phyloP scores from a whole-genome alignment of 208 protist genomes.

The Giardia muris region DNA sequence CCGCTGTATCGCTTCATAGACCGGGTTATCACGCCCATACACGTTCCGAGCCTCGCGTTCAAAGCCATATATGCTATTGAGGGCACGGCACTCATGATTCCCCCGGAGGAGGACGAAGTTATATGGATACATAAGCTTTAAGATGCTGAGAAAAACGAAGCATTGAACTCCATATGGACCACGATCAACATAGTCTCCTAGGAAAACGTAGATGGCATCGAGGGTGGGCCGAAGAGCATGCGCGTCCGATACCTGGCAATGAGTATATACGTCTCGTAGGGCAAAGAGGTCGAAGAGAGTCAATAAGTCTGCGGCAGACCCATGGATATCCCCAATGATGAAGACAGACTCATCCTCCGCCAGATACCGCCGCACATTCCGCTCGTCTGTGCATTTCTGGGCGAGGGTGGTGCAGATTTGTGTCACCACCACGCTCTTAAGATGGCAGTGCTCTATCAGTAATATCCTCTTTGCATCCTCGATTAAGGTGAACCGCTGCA shows the following conservation, averaged over 20 bases:
- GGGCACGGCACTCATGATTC: conserved; percentile 37
- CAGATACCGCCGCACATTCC: background rate
- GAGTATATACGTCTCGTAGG: background rate
- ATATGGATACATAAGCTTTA: conserved; percentile 39
- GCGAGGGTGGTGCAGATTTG: background rate
- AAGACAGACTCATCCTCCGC: background rate
- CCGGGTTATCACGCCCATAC: background rate
- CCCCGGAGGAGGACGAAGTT: conserved; percentile 37
- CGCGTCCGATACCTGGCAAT: background rate
- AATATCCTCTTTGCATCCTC: background rate
- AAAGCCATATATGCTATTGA: conserved; percentile 39
- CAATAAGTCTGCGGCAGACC: background rate
- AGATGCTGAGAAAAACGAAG: conserved; percentile 32
- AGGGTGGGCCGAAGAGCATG: conserved; percentile 30
- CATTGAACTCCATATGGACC: conserved; percentile 22
- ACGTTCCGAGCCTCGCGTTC: conserved; percentile 29
- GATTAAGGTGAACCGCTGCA: background rate
- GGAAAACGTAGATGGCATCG: conserved; percentile 40
- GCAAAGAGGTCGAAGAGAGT: background rate
- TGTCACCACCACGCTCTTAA: background rate
- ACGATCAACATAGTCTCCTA: conserved; percentile 40
- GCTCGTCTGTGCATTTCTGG: background rate
- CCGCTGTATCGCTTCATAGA: background rate
- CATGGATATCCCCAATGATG: background rate
- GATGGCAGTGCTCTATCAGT: background rate